These are phyloP conservation scores for Hylodesmum podocarpum DNA, from an alignment of 306 rosid species.

Conservation along the genomic window DNA sequence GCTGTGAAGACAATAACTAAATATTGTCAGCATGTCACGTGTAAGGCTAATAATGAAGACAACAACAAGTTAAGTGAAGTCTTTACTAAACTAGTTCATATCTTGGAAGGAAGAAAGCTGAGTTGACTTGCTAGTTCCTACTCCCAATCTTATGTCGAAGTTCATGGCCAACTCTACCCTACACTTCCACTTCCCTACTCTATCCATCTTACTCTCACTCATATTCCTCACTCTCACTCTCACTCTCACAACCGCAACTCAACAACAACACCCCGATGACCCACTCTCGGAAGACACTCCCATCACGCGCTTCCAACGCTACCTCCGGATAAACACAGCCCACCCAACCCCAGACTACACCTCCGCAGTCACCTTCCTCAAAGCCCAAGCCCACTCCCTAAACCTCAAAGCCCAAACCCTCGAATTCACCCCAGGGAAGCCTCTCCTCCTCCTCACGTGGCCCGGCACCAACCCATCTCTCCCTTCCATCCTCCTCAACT, in stretches of 20 bases:
- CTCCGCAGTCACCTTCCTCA: constrained; percentile 75
- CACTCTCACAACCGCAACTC: not conserved
- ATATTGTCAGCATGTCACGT: no score
- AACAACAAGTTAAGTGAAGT: no score
- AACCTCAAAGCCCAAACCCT: constrained; percentile 43
- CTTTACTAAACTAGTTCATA: no score
- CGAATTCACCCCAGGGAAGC: constrained; percentile 57
- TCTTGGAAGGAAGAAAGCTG: not conserved
- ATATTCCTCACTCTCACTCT: not conserved
- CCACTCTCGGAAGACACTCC: constrained; percentile 54
- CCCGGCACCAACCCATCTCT: constrained; percentile 65
- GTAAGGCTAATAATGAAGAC: no score
- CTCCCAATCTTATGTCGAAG: not conserved
- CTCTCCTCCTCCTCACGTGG: constrained; percentile 85
- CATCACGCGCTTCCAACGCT: constrained; percentile 73
- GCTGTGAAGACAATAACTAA: no score
- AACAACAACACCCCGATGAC: not conserved
- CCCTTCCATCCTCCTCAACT: constrained; percentile 81
- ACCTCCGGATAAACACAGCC: constrained; percentile 81
- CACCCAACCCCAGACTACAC: constrained; percentile 78
- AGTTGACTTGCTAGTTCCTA: not conserved
- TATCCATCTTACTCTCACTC: not conserved
- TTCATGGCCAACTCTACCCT: not conserved
- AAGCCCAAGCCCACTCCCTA: constrained; percentile 47
- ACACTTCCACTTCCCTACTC: not conserved